Conservation (phyloP, 306 rosid genomes). For the Hippophae tibetana region DNA sequence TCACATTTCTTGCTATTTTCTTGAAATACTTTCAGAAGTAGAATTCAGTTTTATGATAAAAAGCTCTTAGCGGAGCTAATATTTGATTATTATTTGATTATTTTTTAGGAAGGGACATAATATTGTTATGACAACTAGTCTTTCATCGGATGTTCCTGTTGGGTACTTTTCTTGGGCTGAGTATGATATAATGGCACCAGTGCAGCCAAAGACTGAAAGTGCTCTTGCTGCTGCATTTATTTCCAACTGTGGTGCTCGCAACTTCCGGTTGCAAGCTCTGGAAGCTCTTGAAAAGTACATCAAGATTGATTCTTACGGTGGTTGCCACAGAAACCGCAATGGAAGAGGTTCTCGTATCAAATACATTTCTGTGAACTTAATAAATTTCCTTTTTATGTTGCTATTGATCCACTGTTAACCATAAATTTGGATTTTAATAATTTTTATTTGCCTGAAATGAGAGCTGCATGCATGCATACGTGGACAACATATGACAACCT, state of each 20-base stretch:
- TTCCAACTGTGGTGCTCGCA: slow-evolving; percentile 92
- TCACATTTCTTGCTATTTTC: slow-evolving; percentile 6
- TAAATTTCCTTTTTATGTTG: slow-evolving; percentile 1
- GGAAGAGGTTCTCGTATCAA: slow-evolving; percentile 44
- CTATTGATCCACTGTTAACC: neutral
- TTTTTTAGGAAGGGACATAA: slow-evolving; percentile 66
- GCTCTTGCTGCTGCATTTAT: slow-evolving; percentile 96
- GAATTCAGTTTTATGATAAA: neutral
- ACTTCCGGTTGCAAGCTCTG: slow-evolving; percentile 92
- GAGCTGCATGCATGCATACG: too few species aligned
- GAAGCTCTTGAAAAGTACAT: slow-evolving; percentile 68
- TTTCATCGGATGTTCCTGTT: slow-evolving; percentile 95
- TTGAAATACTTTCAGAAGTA: neutral
- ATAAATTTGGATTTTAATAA: too few species aligned
- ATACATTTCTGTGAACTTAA: neutral
- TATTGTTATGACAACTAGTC: slow-evolving; percentile 91
- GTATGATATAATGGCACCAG: slow-evolving; percentile 89
- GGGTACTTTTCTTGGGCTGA: slow-evolving; percentile 99
- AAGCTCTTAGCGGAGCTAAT: slow-evolving; percentile 20
- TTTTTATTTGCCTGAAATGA: too few species aligned
- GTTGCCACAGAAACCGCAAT: slow-evolving; percentile 78
- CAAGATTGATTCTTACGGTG: slow-evolving; percentile 81
- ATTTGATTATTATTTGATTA: slow-evolving; percentile 6
- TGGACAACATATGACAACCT: too few species aligned
- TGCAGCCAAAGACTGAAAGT: slow-evolving; percentile 67